phyloP scores from a whole-genome alignment of 495 filamentous ascomycete species.

The Neurospora sublineolata region DNA sequence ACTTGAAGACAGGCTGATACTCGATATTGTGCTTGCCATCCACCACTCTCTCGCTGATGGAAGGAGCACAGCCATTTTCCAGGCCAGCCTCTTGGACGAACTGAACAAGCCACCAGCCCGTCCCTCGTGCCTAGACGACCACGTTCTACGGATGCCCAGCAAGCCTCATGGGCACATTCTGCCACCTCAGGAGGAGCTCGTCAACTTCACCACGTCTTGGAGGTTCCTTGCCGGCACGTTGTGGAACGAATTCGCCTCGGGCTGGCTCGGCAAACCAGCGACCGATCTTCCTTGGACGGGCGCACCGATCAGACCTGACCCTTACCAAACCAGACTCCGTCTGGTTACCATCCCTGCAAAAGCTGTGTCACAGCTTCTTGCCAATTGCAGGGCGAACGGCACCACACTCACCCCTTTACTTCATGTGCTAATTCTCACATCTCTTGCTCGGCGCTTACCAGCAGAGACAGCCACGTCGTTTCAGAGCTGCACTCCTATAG shows the following conservation, averaged over 20 bases:
- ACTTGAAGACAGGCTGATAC: background rate
- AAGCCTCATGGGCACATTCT: slow-evolving; percentile 6
- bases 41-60: slow-evolving; percentile 27
- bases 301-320: slow-evolving; percentile 11
- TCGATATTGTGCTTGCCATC: slow-evolving; percentile 23
- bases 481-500: slow-evolving; percentile 18
- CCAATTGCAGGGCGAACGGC: slow-evolving; percentile 14
- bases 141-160: slow-evolving; percentile 8
- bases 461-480: slow-evolving; percentile 15
- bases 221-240: slow-evolving; percentile 12
- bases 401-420: slow-evolving; percentile 27
- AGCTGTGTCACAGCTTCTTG: slow-evolving; percentile 9
- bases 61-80: slow-evolving; percentile 22
- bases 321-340: slow-evolving; percentile 15
- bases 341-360: slow-evolving; percentile 15
- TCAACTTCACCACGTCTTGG: slow-evolving; percentile 18
- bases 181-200: slow-evolving; percentile 13
- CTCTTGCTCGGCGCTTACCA: slow-evolving; percentile 13
- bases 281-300: slow-evolving; percentile 17
- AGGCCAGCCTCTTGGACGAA: slow-evolving; percentile 18
- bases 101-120: slow-evolving; percentile 7
- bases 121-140: slow-evolving; percentile 1
- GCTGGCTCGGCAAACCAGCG: slow-evolving; percentile 5
- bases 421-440: slow-evolving; percentile 17
- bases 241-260: slow-evolving; percentile 11